These are phyloP conservation scores for Mediolabrus comicus DNA, from an alignment of 108 stramenopile species.

Conservation along the genomic window DNA sequence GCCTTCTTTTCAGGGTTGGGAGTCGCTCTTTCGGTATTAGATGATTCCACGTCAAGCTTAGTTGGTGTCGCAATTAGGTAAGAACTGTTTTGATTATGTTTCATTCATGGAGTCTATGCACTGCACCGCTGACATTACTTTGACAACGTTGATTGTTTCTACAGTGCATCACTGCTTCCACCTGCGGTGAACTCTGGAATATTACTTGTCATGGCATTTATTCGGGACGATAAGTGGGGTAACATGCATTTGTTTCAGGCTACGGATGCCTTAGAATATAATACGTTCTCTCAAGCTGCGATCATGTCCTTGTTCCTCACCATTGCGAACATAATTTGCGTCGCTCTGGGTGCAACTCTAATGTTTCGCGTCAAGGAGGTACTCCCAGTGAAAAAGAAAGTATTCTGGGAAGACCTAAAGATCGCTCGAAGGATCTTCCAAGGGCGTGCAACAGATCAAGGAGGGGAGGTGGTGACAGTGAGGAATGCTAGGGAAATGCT, in stretches of 20 bases:
- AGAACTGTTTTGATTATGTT: conserved; percentile 21
- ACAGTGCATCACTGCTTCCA: conserved; percentile 83
- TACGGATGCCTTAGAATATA: background rate
- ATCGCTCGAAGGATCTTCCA: conserved; percentile 28
- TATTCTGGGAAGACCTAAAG: conserved; percentile 35
- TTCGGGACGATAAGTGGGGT: background rate
- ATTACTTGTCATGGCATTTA: background rate
- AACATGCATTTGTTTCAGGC: background rate
- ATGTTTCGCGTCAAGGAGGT: conserved; percentile 41
- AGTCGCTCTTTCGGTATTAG: conserved; percentile 78
- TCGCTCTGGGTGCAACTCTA: conserved; percentile 8
- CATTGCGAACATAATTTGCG: conserved; percentile 13
- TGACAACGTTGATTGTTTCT: conserved; percentile 69
- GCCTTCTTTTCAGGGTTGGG: conserved; percentile 87
- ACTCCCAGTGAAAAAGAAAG: conserved; percentile 29
- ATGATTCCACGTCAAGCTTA: conserved; percentile 72
- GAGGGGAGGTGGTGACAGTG: background rate
- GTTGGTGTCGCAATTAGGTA: conserved; percentile 86
- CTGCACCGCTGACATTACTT: conserved; percentile 29
- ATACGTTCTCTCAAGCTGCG: background rate
- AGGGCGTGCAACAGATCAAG: conserved; percentile 5
- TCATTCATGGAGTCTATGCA: no score
- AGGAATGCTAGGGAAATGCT: background rate
- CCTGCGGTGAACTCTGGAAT: conserved; percentile 61
- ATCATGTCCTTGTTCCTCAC: conserved; percentile 21